Base-by-base conservation (phyloP, 305 asterid genomes). In the Plantago coronopus region DNA sequence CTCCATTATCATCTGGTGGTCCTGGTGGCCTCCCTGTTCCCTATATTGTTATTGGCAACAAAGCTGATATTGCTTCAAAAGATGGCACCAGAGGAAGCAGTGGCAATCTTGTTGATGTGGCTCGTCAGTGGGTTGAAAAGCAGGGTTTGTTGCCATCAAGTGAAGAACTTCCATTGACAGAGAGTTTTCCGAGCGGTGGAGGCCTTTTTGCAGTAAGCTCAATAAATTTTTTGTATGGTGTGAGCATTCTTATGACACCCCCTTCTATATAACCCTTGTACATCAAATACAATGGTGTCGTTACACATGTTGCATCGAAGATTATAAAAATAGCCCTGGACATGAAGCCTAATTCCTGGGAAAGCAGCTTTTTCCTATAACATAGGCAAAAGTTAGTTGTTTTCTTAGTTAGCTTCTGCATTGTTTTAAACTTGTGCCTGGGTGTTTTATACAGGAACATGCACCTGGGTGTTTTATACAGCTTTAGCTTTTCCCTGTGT, bases 1-100 rank as follows among this genome's bases (percentile, higher is more conserved):
- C 97, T 65, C 99, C 99, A 69, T 78, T 93, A 73, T 74, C 85
- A 59, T 77, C 93, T 20, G 96, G 83, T 45, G 99, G 99, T 57
- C 99, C 99, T 44, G 94, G 94, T 44, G 97, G 97, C 45, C 94
- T 87, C 65, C 95, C 97, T 7, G 97, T 93, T 58, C 99, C 99
- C 20, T 93, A 69, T 71, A 82, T 93, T 61, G 99, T 93, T 47
- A 69, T 93, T 55, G 95, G 94, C 31, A 93, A 93, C 76, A 93
- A 89, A 79, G 88, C 85, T 56, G 99, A 93, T 66, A 85, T 87
- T 65, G 79, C 86, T 66, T 71, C 87, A 51, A 89, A 83, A 61
- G 94, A 83, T 51, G 88, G 95, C 47, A 66, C 72, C 19, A 77
- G 95, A 66, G 91, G 85, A 44, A 89, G 97, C 83, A 93, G 97